Base-by-base conservation (phyloP, 805 yeast genomes). In the Candida lessepsii region DNA sequence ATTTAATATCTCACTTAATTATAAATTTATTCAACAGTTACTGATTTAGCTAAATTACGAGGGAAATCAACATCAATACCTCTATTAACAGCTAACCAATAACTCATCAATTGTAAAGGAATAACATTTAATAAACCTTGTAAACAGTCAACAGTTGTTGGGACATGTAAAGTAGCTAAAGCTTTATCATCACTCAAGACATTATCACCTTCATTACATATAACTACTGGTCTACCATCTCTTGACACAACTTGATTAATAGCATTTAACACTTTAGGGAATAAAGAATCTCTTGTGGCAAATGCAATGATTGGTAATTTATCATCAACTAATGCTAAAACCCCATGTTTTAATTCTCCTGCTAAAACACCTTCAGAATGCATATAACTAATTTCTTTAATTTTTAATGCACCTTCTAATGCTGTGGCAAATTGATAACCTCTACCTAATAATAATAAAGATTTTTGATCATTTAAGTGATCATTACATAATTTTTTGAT, bases 321-420 rank as follows among this genome's bases (percentile, higher is more conserved):
- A 53, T 86, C 95, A 67, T 93, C 99, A 45, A 93, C 97, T 45
- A 93, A 76, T 6, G 99, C 99, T 57, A 93, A 78, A 23, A 88
- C 96, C 69, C 99, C 99, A 61, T 93, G 99, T 67, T 93, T 93
- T 68, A 93, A 80, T 70, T 93, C 99, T 64, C 99, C 99, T 16
- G 99, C 99, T 50, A 93, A 80, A 39, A 93, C 96, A 73, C 99
- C 99, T 71, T 93, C 99, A 15, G 97, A 88, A 65, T 93, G 99
- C 88, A 93, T 93, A 65, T 93, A 93, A 2, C 98, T 91, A 48
- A 93, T 93, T 67, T 93, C 99, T 71, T 93, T 93, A 62, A 93
- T 91, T 71, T 93, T 93, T 58, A 93, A 78, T 9, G 99, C 99
- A 61, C 99, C 99, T 70, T 93, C 99, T 56, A 93, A 75, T 17